phyloP scores from a whole-genome alignment of 2,329 filamentous ascomycete genomes.

The Acephala macrosclerotiorum region DNA sequence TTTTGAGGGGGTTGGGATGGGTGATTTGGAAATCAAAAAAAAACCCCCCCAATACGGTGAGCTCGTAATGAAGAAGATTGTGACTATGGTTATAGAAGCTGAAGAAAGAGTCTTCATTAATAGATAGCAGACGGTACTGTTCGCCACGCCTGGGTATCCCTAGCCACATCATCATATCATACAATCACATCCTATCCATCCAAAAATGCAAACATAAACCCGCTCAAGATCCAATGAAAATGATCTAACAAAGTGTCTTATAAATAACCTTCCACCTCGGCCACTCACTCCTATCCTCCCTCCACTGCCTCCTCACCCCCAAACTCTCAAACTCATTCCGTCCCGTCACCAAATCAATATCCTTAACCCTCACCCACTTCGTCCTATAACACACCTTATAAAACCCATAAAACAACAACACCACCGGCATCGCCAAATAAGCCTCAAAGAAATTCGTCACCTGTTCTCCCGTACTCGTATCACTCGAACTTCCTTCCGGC shows the following conservation, averaged over 20 bases:
- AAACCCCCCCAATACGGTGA: no score
- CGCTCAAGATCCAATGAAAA: no score
- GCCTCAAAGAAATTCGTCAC: slow-evolving; percentile 76
- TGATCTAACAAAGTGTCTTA: slow-evolving; percentile 70
- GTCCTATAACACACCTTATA: slow-evolving; percentile 85
- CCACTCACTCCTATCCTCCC: slow-evolving; percentile 74
- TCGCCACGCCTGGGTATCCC: no score
- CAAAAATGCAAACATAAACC: no score
- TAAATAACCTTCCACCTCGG: slow-evolving; percentile 79
- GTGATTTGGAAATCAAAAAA: no score
- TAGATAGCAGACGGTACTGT: no score
- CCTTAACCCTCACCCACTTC: slow-evolving; percentile 66
- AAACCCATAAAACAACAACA: slow-evolving; percentile 69
- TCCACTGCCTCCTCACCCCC: slow-evolving; percentile 79
- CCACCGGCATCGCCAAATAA: slow-evolving; percentile 74
- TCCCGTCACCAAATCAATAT: slow-evolving; percentile 89
- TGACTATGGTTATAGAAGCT: no score
- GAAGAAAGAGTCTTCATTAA: no score
- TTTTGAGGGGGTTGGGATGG: no score
- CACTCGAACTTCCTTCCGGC: slow-evolving; percentile 64
- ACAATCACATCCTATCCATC: neutral
- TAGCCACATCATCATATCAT: neutral
- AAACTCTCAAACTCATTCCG: slow-evolving; percentile 83
- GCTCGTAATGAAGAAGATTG: no score
- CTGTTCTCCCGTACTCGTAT: slow-evolving; percentile 52